phyloP scores from a whole-genome alignment of 306 rosid genomes.

The Vigna radiata region DNA sequence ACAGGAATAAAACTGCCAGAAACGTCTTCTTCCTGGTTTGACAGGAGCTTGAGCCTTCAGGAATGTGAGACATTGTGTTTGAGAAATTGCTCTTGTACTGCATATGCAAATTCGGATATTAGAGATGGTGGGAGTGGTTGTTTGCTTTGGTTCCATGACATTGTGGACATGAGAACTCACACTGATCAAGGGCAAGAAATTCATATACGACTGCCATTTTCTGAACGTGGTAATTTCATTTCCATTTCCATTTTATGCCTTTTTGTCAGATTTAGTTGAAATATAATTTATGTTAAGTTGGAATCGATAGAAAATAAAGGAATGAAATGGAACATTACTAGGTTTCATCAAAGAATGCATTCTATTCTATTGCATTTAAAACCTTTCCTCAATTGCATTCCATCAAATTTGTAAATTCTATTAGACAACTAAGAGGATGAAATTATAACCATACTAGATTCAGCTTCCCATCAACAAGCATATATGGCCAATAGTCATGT shows the following conservation, averaged over 20 bases:
- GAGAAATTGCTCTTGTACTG: conserved; percentile 32
- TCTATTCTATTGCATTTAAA: neutral
- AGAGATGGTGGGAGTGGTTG: neutral
- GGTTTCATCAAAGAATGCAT: neutral
- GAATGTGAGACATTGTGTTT: conserved; percentile 40
- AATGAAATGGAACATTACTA: neutral
- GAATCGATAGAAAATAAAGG: neutral
- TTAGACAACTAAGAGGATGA: neutral
- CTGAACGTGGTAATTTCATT: neutral
- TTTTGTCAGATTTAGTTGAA: neutral
- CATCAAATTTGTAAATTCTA: neutral
- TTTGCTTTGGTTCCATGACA: conserved; percentile 1
- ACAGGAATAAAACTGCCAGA: conserved; percentile 35
- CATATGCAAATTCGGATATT: conserved; percentile 1
- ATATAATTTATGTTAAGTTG: neutral
- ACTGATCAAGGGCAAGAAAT: neutral
- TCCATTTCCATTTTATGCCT: neutral
- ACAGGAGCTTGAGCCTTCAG: conserved; percentile 6
- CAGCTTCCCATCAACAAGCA: neutral
- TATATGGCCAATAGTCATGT: neutral
- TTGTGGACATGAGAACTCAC: neutral
- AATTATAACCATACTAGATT: neutral
- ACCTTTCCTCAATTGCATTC: neutral
- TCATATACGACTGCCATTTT: neutral
- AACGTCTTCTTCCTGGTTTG: conserved; percentile 20